Evolutionary conservation across 2,329 filamentous ascomycete genomes (phyloP).

Genomic region (Nemania serpens): DNA sequence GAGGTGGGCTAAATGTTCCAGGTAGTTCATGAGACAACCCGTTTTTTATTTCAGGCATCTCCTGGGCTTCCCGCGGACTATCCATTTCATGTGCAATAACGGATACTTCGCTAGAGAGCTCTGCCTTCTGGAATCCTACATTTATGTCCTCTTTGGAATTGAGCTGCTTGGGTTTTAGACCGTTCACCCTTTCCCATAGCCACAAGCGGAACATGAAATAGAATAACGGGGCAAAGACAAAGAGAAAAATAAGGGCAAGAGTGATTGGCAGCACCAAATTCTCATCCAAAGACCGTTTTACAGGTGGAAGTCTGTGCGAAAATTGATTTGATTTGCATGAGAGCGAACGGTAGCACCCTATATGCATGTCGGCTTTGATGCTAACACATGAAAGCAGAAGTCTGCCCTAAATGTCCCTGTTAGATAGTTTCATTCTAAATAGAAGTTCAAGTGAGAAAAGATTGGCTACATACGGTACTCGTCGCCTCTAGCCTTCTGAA

Average conservation of each 20-base stretch:
- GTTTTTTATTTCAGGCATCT: constrained; percentile 5
- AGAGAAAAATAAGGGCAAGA: not conserved
- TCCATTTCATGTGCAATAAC: constrained; percentile 9
- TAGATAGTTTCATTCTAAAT: not conserved
- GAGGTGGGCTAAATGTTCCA: not conserved
- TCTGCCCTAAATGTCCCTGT: not conserved
- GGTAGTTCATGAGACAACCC: constrained; percentile 17
- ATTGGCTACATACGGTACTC: not conserved
- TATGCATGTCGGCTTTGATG: not conserved
- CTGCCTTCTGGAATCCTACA: constrained; percentile 1
- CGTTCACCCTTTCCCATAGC: constrained; percentile 4
- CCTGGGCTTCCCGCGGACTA: not conserved
- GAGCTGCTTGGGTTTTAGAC: not conserved
- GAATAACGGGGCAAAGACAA: constrained; percentile 6
- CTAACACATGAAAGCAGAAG: not conserved
- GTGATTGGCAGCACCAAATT: not conserved
- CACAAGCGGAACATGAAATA: constrained; percentile 1
- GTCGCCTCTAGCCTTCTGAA: too few species aligned
- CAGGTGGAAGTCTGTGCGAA: not conserved
- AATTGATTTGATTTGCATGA: not conserved
- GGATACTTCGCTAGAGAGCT: constrained; percentile 7
- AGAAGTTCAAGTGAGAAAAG: not conserved
- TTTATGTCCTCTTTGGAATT: not conserved
- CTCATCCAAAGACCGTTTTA: not conserved
- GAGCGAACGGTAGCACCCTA: not conserved